Evolutionary conservation across 129 eudicot genomes (phyloP).

Genomic region (Artemisia annua): DNA sequence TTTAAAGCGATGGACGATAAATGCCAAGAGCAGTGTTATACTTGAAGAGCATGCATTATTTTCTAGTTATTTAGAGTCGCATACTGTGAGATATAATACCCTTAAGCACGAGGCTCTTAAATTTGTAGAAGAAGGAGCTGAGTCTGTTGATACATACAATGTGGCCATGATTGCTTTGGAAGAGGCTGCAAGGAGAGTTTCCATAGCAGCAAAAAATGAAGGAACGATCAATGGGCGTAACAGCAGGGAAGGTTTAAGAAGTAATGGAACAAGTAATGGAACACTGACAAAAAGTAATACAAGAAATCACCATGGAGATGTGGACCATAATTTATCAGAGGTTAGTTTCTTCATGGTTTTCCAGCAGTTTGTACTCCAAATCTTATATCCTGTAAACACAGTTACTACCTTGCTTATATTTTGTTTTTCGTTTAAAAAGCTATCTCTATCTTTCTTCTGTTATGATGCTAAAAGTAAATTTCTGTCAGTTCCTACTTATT

Average conservation of each 20-base stretch:
- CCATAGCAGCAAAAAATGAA: slow-evolving; percentile 44
- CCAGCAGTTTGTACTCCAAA: neutral
- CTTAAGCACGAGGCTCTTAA: slow-evolving; percentile 55
- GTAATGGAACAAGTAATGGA: slow-evolving; percentile 42
- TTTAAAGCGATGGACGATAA: slow-evolving; percentile 54
- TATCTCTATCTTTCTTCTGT: neutral
- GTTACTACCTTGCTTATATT: neutral
- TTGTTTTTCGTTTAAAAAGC: neutral
- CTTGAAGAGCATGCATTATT: slow-evolving; percentile 48
- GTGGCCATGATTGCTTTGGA: slow-evolving; percentile 57
- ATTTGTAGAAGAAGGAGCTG: slow-evolving; percentile 63
- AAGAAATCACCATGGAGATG: slow-evolving; percentile 26
- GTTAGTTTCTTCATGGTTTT: slow-evolving; percentile 32
- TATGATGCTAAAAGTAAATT: slow-evolving; percentile 14
- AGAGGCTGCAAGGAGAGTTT: slow-evolving; percentile 57
- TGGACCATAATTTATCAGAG: slow-evolving; percentile 45
- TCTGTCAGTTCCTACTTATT: slow-evolving; percentile 3
- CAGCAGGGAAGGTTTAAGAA: slow-evolving; percentile 34
- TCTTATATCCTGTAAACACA: slow-evolving; percentile 4
- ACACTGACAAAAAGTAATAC: slow-evolving; percentile 16
- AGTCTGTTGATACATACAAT: slow-evolving; percentile 48
- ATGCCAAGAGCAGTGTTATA: slow-evolving; percentile 57
- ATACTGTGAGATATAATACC: slow-evolving; percentile 53
- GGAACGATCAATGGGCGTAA: slow-evolving; percentile 42
- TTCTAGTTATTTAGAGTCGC: slow-evolving; percentile 47